Evolutionary conservation across 805 yeast genomes (phyloP).

Genomic region (Dipodascus albidus): DNA sequence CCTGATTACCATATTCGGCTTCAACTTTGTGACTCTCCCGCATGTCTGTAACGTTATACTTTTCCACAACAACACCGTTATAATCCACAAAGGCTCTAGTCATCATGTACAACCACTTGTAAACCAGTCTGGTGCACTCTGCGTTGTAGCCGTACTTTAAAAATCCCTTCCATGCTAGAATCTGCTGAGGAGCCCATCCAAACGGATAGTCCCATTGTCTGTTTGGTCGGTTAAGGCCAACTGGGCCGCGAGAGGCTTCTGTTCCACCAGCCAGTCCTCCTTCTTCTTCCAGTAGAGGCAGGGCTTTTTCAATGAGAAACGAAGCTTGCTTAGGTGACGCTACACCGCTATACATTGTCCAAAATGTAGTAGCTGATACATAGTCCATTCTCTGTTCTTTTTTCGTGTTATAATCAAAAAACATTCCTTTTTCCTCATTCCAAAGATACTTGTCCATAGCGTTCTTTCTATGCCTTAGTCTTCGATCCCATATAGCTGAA

Average conservation of each 20-base stretch:
- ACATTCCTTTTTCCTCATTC: slow-evolving; percentile 71
- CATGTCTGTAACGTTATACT: slow-evolving; percentile 77
- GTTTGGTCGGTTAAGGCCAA: slow-evolving; percentile 62
- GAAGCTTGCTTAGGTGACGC: slow-evolving; percentile 62
- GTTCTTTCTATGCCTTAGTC: slow-evolving; percentile 42
- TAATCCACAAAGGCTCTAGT: slow-evolving; percentile 83
- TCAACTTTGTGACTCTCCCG: slow-evolving; percentile 83
- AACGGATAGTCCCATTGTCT: slow-evolving; percentile 98
- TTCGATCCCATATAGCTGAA: slow-evolving; percentile 48
- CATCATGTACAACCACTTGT: slow-evolving; percentile 85
- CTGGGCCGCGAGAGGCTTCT: slow-evolving; percentile 55
- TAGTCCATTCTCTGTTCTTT: slow-evolving; percentile 44
- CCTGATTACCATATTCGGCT: slow-evolving; percentile 97
- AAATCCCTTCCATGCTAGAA: slow-evolving; percentile 85
- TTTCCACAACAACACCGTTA: slow-evolving; percentile 92
- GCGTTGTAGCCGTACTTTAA: slow-evolving; percentile 54
- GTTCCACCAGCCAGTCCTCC: slow-evolving; percentile 92
- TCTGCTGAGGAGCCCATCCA: slow-evolving; percentile 99
- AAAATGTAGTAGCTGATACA: slow-evolving; percentile 81
- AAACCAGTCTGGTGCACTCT: slow-evolving; percentile 59
- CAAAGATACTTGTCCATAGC: slow-evolving; percentile 63
- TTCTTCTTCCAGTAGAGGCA: slow-evolving; percentile 63
- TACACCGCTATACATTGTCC: slow-evolving; percentile 82
- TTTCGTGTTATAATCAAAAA: slow-evolving; percentile 72
- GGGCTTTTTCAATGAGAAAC: slow-evolving; percentile 40